A percentile compares a stretch with the other conserved stretches of the same genome.
Conservation (phyloP, 2,329 filamentous ascomycete genomes). For the Colletotrichum graminicola region DNA sequence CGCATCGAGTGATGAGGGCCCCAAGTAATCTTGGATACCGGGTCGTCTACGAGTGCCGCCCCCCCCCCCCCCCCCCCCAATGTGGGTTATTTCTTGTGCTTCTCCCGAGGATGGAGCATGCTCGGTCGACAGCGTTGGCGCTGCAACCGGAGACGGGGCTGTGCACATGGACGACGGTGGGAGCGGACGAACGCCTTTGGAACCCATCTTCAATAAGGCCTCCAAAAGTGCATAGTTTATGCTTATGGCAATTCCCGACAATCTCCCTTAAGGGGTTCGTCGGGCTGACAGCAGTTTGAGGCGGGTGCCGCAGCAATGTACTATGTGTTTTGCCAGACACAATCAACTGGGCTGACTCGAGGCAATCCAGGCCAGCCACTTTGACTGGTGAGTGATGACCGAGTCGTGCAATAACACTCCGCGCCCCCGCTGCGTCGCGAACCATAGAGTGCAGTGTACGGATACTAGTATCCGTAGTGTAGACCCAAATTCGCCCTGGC, state of each 20-base stretch:
- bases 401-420: conserved; percentile 29
- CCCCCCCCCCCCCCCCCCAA: conserved; percentile 23
- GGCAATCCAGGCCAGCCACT: background rate
- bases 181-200: background rate
- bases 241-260: background rate
- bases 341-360: background rate
- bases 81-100: conserved; percentile 19
- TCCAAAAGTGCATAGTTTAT: background rate
- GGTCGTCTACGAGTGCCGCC: conserved; percentile 31
- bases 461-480: no score
- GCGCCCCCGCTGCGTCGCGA: conserved; percentile 10
- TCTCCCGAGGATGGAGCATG: background rate
- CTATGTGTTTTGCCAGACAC: background rate
- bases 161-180: background rate
- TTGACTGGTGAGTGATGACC: background rate
- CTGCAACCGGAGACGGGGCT: conserved; percentile 15
- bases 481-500: conserved; percentile 10
- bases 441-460: background rate
- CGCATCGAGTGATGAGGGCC: conserved; percentile 11
- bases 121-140: background rate
- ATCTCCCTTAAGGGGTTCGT: background rate
- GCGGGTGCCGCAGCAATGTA: background rate
- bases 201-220: no score
- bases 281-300: background rate
- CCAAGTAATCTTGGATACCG: conserved; percentile 35